Evolutionary conservation across 257 asterid species (phyloP).

Genomic region (Thymus mandschuricus): DNA sequence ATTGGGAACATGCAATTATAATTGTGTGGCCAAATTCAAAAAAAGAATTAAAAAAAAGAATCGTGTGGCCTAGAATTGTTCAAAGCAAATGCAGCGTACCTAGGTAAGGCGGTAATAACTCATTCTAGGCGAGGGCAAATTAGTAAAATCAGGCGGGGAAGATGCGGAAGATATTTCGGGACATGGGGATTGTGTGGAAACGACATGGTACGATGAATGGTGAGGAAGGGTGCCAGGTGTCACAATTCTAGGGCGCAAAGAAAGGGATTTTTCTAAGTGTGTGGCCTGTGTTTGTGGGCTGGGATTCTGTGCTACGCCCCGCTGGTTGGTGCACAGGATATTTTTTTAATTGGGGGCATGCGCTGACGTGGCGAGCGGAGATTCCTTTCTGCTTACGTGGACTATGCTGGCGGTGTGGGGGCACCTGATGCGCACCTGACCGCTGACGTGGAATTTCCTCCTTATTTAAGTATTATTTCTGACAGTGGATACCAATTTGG

Average conservation of each 20-base stretch:
- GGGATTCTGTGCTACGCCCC: constrained; percentile 1
- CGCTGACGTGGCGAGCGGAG: constrained; percentile 41
- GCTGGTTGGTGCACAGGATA: constrained; percentile 23
- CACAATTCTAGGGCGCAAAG: constrained; percentile 19
- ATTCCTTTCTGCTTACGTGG: constrained; percentile 42
- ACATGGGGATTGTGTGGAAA: constrained; percentile 26
- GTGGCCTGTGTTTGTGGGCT: constrained; percentile 24
- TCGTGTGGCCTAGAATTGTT: not conserved
- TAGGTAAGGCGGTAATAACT: not conserved
- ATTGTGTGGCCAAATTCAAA: not conserved
- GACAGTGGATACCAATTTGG: not conserved
- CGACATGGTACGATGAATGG: constrained; percentile 45
- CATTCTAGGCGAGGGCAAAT: constrained; percentile 20
- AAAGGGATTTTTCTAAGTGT: not conserved
- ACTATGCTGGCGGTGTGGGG: not conserved
- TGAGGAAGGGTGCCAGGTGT: constrained; percentile 49
- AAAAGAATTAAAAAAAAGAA: not conserved
- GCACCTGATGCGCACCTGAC: constrained; percentile 38
- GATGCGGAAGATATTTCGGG: constrained; percentile 35
- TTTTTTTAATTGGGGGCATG: constrained; percentile 32
- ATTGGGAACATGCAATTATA: not conserved
- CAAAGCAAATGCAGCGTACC: too few relatives aligned
- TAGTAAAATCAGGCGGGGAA: not conserved
- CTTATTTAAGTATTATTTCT: not conserved
- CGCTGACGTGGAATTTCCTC: not conserved